Evolutionary conservation across 192 early-diverging fungal genomes (phyloP).

Genomic region (Chytriomyces confervae): DNA sequence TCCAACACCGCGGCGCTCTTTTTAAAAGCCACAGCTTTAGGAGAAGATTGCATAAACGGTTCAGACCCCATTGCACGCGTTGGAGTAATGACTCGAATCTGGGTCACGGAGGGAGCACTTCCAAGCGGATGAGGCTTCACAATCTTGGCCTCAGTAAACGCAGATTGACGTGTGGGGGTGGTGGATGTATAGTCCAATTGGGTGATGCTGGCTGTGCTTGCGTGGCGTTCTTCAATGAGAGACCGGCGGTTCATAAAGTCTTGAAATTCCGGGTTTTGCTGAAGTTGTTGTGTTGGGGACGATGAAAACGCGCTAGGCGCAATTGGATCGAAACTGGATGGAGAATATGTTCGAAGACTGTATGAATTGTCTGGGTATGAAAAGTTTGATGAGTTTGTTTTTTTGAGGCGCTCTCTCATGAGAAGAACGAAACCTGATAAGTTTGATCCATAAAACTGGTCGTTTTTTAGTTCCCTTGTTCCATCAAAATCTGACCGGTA

Average conservation of each 20-base stretch:
- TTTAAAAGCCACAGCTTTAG: not conserved
- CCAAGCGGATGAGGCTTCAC: too few species aligned
- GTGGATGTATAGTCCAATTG: not conserved
- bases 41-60: not conserved
- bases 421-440: too few species aligned
- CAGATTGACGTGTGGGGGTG: not conserved
- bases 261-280: constrained; percentile 34
- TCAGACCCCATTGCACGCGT: not conserved
- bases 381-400: too few species aligned
- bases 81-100: constrained; percentile 32
- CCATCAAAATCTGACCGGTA: too few species aligned
- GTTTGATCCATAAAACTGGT: too few species aligned
- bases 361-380: too few species aligned
- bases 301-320: too few species aligned
- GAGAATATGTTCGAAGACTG: not conserved
- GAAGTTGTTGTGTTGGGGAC: not conserved
- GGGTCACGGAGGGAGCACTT: constrained; percentile 11
- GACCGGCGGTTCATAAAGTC: constrained; percentile 51
- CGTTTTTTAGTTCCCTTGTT: too few species aligned
- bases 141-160: too few species aligned
- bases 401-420: too few species aligned
- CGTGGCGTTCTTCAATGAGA: constrained; percentile 34
- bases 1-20: constrained; percentile 1
- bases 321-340: not conserved
- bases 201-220: not conserved